Conservation (phyloP, 2,329 filamentous ascomycete species). For the Colletotrichum sp. region DNA sequence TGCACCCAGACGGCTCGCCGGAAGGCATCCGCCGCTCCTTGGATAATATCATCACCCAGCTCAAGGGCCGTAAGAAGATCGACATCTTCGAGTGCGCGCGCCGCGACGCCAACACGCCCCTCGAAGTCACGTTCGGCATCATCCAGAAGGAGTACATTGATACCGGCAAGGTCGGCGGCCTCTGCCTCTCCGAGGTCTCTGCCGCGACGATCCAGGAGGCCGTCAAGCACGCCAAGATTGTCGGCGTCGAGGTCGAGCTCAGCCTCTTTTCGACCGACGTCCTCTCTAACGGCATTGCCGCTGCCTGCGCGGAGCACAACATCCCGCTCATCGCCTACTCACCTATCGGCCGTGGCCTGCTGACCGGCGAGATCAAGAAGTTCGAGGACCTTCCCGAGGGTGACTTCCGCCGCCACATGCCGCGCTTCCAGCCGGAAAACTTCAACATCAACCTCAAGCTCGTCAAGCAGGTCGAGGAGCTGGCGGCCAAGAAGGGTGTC, state of each 20-base stretch:
- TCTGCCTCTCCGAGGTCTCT: constrained; percentile 57
- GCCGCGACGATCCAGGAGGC: constrained; percentile 55
- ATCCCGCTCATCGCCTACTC: constrained; percentile 78
- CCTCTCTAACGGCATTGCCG: constrained; percentile 55
- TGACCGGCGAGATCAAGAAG: constrained; percentile 60
- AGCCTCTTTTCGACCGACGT: constrained; percentile 55
- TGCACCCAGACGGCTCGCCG: constrained; percentile 55
- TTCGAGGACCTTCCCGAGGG: constrained; percentile 59
- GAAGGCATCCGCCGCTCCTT: constrained; percentile 61
- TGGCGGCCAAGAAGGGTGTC: constrained; percentile 65
- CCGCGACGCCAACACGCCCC: constrained; percentile 54
- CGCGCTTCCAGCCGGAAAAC: constrained; percentile 67
- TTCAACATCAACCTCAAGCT: constrained; percentile 71
- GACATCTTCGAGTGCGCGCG: constrained; percentile 67
- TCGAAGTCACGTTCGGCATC: constrained; percentile 47
- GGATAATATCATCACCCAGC: constrained; percentile 57
- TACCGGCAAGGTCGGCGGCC: constrained; percentile 54
- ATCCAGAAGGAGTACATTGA: constrained; percentile 55
- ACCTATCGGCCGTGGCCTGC: constrained; percentile 65
- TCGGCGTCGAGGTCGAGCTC: constrained; percentile 59
- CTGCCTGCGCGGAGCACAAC: constrained; percentile 63
- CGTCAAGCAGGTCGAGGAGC: constrained; percentile 57
- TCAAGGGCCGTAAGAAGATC: constrained; percentile 62
- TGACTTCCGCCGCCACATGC: constrained; percentile 50
- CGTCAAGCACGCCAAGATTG: constrained; percentile 47